Evolutionary conservation across 2,329 filamentous ascomycete genomes (phyloP).

Genomic region (Cryphonectria parasitica): DNA sequence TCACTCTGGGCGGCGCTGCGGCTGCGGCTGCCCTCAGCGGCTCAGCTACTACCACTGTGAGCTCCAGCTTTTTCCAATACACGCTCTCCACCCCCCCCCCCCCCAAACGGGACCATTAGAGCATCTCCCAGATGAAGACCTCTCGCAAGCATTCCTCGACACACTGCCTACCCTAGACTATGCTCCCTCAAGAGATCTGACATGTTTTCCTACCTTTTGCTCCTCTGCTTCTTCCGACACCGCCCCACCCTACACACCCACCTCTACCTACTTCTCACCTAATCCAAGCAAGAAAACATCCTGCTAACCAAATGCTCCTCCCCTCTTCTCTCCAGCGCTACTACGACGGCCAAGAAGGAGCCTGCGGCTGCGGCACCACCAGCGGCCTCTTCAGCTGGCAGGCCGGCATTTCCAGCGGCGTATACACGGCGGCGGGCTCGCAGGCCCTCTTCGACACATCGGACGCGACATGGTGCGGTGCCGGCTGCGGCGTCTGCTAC

Average conservation of each 20-base stretch:
- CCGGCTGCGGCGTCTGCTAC: constrained; percentile 38
- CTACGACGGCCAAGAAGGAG: constrained; percentile 26
- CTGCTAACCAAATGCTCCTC: neutral
- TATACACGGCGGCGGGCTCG: constrained; percentile 30
- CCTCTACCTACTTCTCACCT: neutral
- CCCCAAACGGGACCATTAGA: no score
- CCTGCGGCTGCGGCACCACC: constrained; percentile 25
- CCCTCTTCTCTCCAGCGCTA: constrained; percentile 20
- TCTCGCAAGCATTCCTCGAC: neutral
- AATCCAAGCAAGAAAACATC: neutral
- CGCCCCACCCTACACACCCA: neutral
- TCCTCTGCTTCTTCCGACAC: no score
- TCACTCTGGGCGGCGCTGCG: neutral
- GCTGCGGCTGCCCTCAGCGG: constrained; percentile 23
- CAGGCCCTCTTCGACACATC: constrained; percentile 34
- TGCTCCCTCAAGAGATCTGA: neutral
- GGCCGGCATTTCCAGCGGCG: constrained; percentile 8
- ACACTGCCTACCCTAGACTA: neutral
- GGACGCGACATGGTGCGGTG: constrained; percentile 35
- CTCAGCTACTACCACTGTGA: constrained; percentile 26
- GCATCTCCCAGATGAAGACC: no score
- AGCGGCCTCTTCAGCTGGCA: constrained; percentile 21
- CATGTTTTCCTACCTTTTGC: neutral
- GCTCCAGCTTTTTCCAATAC: neutral
- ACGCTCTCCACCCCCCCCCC: no score